Base-by-base conservation (phyloP, 257 asterid genomes). In the Solanum piurae region DNA sequence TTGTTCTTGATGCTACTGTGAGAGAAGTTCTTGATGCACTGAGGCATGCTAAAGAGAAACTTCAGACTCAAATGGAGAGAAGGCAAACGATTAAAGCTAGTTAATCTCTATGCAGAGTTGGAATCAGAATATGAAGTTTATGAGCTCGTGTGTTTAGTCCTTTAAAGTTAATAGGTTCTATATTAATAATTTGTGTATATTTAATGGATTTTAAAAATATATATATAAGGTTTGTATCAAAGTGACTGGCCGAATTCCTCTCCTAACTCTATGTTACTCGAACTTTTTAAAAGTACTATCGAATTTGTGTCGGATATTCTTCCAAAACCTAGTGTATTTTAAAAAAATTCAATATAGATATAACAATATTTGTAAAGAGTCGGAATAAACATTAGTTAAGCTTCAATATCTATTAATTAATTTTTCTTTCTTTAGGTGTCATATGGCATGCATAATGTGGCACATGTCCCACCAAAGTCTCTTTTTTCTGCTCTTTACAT, bases 1-100 rank as follows among this genome's bases (percentile, higher is more conserved):
- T 83, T 69, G 93, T 92, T 68, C 95, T 95, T 85, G 98, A 94
- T 90, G 89, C 93, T 12, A 90, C 96, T 14, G 98, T 94, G 84
- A 92, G 88, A 87, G 93, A 94, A 88, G 95, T 92, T 46, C 90
- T 95, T 23, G 91, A 90, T 88, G 91, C 95, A 8, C 83, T 96
- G 31, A 91, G 92, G 86, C 92, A 87, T 16, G 98, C 95, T 20
- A 95, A 89, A 87, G 95, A 94, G 87, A 90, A 92, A 66, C 93
- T 94, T 68, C 98, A 90, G 62, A 90, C 88, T 52, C 94, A 94
- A 31, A 94, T 94, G 94, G 93, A 90, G 90, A 90, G 92, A 85
- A 88, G 92, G 60, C 87, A 90, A 31, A 83, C 89, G 93, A 89
- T 95, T 85, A 91, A 52, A 88, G 94, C 92, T 88, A 93, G 91